Evolutionary conservation across 2,329 filamentous ascomycete species (phyloP), one percentile per base, ranked within the genome.

Genomic region (Trichoderma sp.): DNA sequence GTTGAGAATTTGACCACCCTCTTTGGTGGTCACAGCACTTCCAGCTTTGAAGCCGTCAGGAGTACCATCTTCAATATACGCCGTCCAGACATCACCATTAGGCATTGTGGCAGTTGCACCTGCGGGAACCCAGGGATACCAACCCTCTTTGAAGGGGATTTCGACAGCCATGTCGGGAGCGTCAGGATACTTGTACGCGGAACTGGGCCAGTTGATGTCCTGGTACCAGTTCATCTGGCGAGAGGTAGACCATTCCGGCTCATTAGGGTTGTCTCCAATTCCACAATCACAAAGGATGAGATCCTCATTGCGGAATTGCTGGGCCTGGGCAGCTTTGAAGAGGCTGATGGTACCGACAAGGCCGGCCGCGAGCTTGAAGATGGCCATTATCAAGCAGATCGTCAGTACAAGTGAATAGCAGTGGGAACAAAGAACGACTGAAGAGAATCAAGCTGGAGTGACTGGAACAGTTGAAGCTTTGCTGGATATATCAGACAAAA

Each of bases 181-280:
- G 16, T 81, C 79, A 12, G 84, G 84, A 50, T 84, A 84, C 14
- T 80, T 78, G 35, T 82, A 82, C 50, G 80, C 82, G 35, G 81
- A 80, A 4, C 79, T 78, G 16, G 84, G 82, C 85, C 85, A 86
- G 41, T 79, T 75, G 60, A 85, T 81, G 11, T 85, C 81, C 63
- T 83, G 72, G 73, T 86, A 86, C 85, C 85, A 86, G 76, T 86
- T 86, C 79, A 86, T 84, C 77, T 86, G 85, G 56, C 85, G 85
- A 62, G 85, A 86, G 6, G 85, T 86, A 7, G 85, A 86, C 85
- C 85, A 86, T 41, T 80, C 81, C 11, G 81, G 79, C 56, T 86
- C 83, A 7, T 81, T 80, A n/a, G 81, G 79, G 78, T 86, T 85
- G 75, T 85, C 83, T 6, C 85, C 85, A 73, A 86, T 85, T 35